Percentiles rank a stretch among this genome's conserved stretches.
These are phyloP conservation scores for Plasmodium inui DNA, from an alignment of 169 alveolate species.

Conservation along the genomic window DNA sequence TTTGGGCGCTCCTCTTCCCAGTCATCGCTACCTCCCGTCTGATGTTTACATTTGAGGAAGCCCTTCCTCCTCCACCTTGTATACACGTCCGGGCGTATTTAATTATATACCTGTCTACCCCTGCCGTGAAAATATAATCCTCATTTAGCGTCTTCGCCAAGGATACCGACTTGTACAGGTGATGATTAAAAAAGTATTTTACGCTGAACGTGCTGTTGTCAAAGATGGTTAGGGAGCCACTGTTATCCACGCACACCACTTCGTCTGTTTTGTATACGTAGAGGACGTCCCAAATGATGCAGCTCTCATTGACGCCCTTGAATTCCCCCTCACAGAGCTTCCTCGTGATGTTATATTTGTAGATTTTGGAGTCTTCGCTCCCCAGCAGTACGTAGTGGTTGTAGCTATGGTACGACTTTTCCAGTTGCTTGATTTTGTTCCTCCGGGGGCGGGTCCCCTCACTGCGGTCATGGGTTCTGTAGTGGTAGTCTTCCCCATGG, in stretches of 20 bases:
- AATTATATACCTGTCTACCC: conserved; percentile 28
- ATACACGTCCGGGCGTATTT: conserved; percentile 6
- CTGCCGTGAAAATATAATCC: conserved; percentile 19
- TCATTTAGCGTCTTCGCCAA: conserved; percentile 46
- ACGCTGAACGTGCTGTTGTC: conserved; percentile 9
- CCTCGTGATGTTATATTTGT: conserved; percentile 23
- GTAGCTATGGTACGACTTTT: conserved; percentile 35
- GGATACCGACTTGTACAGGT: conserved; percentile 31
- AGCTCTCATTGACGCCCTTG: conserved; percentile 10
- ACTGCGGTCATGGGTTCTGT: neutral
- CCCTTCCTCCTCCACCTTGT: neutral
- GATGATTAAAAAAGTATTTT: conserved; percentile 34
- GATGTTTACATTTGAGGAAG: neutral
- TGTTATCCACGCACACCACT: conserved; percentile 50
- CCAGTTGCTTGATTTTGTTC: neutral
- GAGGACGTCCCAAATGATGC: conserved; percentile 50
- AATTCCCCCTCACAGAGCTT: conserved; percentile 35
- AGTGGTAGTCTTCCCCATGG: neutral
- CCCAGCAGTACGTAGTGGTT: conserved; percentile 55
- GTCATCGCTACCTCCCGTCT: neutral
- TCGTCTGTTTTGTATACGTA: conserved; percentile 54
- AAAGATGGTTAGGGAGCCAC: conserved; percentile 23
- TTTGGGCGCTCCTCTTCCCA: neutral
- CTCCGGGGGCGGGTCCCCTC: neutral
- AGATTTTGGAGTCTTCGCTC: conserved; percentile 55